Evolutionary conservation across 164 flowering plant species (phyloP), one percentile per base, ranked within the genome.

Genomic region (Echeveria elegans): DNA sequence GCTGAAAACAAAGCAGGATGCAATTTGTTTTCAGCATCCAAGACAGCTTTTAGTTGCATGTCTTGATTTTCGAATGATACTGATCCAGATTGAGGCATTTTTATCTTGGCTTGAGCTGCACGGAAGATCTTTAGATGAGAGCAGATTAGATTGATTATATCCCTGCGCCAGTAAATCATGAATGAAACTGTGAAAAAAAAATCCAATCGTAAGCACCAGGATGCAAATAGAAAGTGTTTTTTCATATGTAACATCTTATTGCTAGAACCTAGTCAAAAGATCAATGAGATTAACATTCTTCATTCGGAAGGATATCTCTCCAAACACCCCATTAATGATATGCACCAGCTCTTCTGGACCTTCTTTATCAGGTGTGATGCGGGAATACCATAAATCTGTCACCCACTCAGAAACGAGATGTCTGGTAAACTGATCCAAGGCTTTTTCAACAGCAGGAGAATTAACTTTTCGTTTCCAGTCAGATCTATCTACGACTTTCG

Each of bases 1-100:
- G 90, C 75, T 56, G 99, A 95, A 86, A 87, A 88, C 66, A 95
- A 76, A 74, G 96, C 92, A 71, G 98, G 98, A 65, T 95, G 98
- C 82, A 95, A 80, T 78, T 86, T 95, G 80, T 86, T 83, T 69
- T 92, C 92, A 63, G 86, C 80, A 69, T 84, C 88, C 77, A 95
- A 70, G 71, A 82, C 73, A 61, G 69, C 70, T 73, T 84, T 85
- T 23, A 92, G 70, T 75, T 86, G 88, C 29, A 52, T 53, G 74
- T 95, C 91, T 59, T 85, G 81, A 52, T 80, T 72, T 70, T 83
- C 91, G 62, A 82, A 61, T 36, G 84, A 70, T 63, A 87, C 50
- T 0, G 71, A 58, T 36, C 65, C 85, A 36, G 70, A 68, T 59
- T 81, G 76, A 58, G 77, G 72, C 67, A 78, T 83, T 65, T 79